Conservation (phyloP, 2,329 filamentous ascomycete genomes). For the Plectosphaerella sp. region DNA sequence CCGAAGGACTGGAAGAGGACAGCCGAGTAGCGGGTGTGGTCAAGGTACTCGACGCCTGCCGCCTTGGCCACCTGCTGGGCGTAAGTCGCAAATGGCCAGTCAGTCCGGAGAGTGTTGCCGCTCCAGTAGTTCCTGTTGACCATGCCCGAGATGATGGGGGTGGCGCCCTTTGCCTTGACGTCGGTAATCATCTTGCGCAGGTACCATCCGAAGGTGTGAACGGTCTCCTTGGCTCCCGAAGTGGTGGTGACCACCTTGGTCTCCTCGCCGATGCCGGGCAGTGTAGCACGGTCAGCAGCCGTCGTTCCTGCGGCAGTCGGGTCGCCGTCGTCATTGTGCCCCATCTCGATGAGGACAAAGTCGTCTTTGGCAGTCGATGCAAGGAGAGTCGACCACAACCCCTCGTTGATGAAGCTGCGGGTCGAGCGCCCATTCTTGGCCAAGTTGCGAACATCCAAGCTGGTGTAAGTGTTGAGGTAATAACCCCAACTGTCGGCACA, state of each 20-base stretch:
- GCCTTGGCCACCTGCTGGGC: constrained; percentile 12
- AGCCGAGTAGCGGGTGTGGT: constrained; percentile 20
- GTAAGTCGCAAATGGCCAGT: constrained; percentile 17
- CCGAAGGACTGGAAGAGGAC: constrained; percentile 15
- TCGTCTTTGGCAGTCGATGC: constrained; percentile 9
- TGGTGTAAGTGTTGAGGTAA: constrained; percentile 7
- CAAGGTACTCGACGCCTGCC: constrained; percentile 15
- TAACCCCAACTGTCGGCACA: constrained; percentile 11
- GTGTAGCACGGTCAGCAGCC: constrained; percentile 14
- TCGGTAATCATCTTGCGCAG: constrained; percentile 20
- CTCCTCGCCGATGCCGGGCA: constrained; percentile 16
- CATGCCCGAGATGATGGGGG: constrained; percentile 19
- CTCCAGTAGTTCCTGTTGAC: constrained; percentile 15
- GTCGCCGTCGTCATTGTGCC: constrained; percentile 19
- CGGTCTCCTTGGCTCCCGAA: constrained; percentile 11
- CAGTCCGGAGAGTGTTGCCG: constrained; percentile 8
- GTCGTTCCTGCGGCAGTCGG: constrained; percentile 8
- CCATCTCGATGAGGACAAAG: constrained; percentile 19
- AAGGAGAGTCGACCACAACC: constrained; percentile 13
- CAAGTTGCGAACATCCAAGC: constrained; percentile 10
- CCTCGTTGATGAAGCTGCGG: constrained; percentile 16
- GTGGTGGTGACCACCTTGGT: constrained; percentile 13
- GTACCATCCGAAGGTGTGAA: constrained; percentile 20
- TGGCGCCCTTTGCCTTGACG: constrained; percentile 12
- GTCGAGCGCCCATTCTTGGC: constrained; percentile 12